Evolutionary conservation across 2,329 filamentous ascomycete species (phyloP).

Genomic region (Coniella vitis): DNA sequence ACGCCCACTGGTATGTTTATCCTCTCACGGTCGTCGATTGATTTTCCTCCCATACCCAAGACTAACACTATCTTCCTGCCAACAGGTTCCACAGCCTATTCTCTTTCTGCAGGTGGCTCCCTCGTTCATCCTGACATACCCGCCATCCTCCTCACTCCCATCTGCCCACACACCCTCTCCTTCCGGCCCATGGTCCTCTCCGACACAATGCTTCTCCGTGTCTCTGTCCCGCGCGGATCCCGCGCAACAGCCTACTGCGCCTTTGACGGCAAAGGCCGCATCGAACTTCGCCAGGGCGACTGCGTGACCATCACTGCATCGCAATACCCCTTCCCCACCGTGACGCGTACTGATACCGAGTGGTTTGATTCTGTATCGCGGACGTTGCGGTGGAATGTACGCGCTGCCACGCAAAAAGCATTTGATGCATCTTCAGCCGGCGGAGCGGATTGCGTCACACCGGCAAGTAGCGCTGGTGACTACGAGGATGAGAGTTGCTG

Average conservation of each 20-base stretch:
- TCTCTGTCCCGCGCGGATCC: slow-evolving; percentile 76
- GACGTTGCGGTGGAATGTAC: slow-evolving; percentile 90
- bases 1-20: slow-evolving; percentile 67
- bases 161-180: slow-evolving; percentile 93
- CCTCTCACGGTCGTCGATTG: background rate
- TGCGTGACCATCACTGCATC: slow-evolving; percentile 94
- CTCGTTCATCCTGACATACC: slow-evolving; percentile 96
- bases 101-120: slow-evolving; percentile 87
- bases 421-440: slow-evolving; percentile 52
- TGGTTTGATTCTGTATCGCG: slow-evolving; percentile 96
- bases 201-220: slow-evolving; percentile 85
- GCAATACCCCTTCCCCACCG: slow-evolving; percentile 95
- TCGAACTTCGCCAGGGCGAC: slow-evolving; percentile 89
- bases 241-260: slow-evolving; percentile 93
- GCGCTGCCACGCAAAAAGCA: slow-evolving; percentile 85
- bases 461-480: slow-evolving; percentile 32
- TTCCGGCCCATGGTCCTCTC: slow-evolving; percentile 98
- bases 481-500: slow-evolving; percentile 53
- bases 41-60: no score
- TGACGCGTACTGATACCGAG: slow-evolving; percentile 80
- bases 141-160: slow-evolving; percentile 91
- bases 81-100: slow-evolving; percentile 80
- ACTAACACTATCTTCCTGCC: no score
- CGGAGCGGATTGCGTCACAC: slow-evolving; percentile 25
- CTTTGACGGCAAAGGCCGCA: slow-evolving; percentile 93